Conservation (phyloP, 1,139 yeast genomes). For the Taphrina sp. region DNA sequence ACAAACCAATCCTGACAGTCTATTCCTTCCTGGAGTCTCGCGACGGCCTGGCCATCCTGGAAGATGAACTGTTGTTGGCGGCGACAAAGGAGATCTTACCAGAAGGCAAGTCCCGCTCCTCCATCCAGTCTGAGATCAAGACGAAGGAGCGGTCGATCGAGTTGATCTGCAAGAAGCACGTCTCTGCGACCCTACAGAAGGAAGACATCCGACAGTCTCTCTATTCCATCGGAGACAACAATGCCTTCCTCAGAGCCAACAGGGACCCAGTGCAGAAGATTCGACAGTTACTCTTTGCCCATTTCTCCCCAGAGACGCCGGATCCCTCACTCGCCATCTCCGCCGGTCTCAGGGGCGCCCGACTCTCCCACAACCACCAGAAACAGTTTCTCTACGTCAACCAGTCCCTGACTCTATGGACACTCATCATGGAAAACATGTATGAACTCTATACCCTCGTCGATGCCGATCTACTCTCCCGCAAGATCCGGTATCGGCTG, state of each 20-base stretch:
- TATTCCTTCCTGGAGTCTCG: slow-evolving; percentile 50
- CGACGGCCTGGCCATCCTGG: slow-evolving; percentile 50
- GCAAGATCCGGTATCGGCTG: slow-evolving; percentile 52
- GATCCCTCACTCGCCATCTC: slow-evolving; percentile 59
- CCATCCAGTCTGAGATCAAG: slow-evolving; percentile 57
- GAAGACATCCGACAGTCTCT: slow-evolving; percentile 66
- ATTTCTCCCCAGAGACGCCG: slow-evolving; percentile 49
- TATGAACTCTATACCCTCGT: slow-evolving; percentile 69
- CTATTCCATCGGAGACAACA: slow-evolving; percentile 72
- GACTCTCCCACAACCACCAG: slow-evolving; percentile 66
- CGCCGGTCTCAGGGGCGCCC: slow-evolving; percentile 62
- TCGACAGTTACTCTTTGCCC: slow-evolving; percentile 53
- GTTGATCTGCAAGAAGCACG: slow-evolving; percentile 51
- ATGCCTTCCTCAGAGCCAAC: slow-evolving; percentile 66
- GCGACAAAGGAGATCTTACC: slow-evolving; percentile 67
- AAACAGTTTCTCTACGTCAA: slow-evolving; percentile 64
- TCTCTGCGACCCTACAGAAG: slow-evolving; percentile 44
- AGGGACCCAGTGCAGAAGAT: slow-evolving; percentile 62
- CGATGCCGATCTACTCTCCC: slow-evolving; percentile 61
- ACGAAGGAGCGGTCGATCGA: slow-evolving; percentile 65
- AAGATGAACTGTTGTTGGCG: slow-evolving; percentile 56
- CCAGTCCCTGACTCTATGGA: slow-evolving; percentile 70
- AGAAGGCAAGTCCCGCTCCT: slow-evolving; percentile 53
- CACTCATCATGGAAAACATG: slow-evolving; percentile 70
- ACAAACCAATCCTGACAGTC: slow-evolving; percentile 66